phyloP scores from a whole-genome alignment of 306 rosid genomes.

The Erythrophleum fordii region DNA sequence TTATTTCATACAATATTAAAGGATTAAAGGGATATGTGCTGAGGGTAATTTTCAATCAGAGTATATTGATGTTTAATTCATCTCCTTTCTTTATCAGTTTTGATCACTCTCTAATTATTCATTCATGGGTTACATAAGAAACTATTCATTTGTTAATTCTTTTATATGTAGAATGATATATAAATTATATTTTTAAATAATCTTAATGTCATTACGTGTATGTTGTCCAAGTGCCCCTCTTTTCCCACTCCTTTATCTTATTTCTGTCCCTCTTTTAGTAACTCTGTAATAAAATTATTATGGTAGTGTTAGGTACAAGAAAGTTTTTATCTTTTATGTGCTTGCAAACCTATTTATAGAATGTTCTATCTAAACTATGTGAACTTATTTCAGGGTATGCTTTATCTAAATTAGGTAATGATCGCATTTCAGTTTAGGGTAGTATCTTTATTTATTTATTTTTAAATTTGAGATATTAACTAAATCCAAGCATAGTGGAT shows the following conservation, averaged over 20 bases:
- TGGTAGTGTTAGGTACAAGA: neutral
- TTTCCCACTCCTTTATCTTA: neutral
- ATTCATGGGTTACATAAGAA: constrained; percentile 17
- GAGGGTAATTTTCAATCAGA: constrained; percentile 21
- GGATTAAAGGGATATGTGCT: constrained; percentile 22
- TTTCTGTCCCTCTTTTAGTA: neutral
- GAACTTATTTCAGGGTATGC: too few relatives aligned
- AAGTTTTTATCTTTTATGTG: neutral
- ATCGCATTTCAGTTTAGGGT: too few relatives aligned
- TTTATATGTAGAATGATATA: constrained; percentile 30
- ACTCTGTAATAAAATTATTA: neutral
- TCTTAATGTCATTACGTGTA: neutral
- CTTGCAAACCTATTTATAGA: neutral
- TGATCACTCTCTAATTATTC: constrained; percentile 21
- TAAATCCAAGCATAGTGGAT: too few relatives aligned
- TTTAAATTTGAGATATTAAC: too few relatives aligned
- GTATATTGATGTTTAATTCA: constrained; percentile 35
- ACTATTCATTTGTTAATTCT: constrained; percentile 46
- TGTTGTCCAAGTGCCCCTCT: neutral
- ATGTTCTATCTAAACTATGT: too few relatives aligned
- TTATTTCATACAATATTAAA: constrained; percentile 25
- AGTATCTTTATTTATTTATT: neutral
- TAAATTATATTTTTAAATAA: neutral
- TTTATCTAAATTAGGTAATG: neutral
- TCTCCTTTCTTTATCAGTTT: constrained; percentile 34